phyloP scores from a whole-genome alignment of 129 eudicot genomes.

The Artemisia annua region DNA sequence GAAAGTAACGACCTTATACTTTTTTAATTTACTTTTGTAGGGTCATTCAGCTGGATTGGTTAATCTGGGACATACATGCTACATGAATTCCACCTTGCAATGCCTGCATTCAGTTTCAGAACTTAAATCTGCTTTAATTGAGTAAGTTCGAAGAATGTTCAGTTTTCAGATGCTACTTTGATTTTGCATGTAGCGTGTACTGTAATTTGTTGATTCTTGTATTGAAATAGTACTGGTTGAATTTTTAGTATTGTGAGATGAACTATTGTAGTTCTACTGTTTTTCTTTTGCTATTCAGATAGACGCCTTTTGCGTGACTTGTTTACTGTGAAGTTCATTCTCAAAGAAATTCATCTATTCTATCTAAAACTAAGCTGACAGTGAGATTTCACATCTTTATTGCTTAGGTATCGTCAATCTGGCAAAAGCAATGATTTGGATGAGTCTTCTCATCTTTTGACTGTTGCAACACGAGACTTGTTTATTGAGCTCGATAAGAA shows the following conservation, averaged over 20 bases:
- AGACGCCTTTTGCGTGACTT: neutral
- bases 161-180: constrained; percentile 10
- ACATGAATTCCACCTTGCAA: constrained; percentile 96
- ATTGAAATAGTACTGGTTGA: no score
- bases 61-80: constrained; percentile 93
- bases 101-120: constrained; percentile 97
- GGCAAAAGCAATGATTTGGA: constrained; percentile 73
- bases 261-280: neutral
- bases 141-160: constrained; percentile 44
- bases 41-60: constrained; percentile 96
- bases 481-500: constrained; percentile 90
- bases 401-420: constrained; percentile 74
- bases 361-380: neutral
- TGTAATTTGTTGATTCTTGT: no score
- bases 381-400: neutral
- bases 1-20: neutral
- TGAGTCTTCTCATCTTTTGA: constrained; percentile 84
- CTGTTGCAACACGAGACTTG: constrained; percentile 88
- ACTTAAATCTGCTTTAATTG: constrained; percentile 80
- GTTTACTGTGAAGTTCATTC: neutral
- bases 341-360: neutral
- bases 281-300: neutral
- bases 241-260: constrained; percentile 1
- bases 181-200: neutral
- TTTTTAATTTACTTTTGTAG: constrained; percentile 29